Conservation (phyloP, 768 basidiomycete species). For the Scleroderma citrinum region DNA sequence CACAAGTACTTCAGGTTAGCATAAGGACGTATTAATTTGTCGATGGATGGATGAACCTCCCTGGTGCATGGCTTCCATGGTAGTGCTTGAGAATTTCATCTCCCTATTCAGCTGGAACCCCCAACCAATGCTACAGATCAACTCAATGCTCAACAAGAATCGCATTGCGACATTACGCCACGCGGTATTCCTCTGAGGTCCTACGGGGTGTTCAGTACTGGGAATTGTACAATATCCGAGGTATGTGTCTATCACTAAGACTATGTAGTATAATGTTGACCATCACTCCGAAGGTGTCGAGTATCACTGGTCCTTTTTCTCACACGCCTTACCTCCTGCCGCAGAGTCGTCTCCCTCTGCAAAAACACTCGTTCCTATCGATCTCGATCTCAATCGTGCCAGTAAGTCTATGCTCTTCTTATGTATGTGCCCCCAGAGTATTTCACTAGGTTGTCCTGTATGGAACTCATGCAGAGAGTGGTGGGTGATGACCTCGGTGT, state of each 20-base stretch:
- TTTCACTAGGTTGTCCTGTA: constrained; percentile 43
- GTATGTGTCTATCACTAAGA: constrained; percentile 34
- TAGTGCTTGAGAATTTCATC: constrained; percentile 37
- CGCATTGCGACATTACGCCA: constrained; percentile 26
- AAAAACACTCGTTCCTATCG: constrained; percentile 7
- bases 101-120: constrained; percentile 22
- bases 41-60: no score
- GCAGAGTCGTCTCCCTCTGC: background rate
- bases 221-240: constrained; percentile 57
- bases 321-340: constrained; percentile 2
- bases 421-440: constrained; percentile 61
- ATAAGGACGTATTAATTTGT: no score
- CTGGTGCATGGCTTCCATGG: constrained; percentile 38
- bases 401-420: constrained; percentile 41
- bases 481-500: constrained; percentile 42
- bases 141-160: constrained; percentile 11
- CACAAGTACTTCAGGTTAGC: no score
- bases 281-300: constrained; percentile 31
- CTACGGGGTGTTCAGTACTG: constrained; percentile 65
- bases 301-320: constrained; percentile 12
- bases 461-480: constrained; percentile 50
- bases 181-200: constrained; percentile 11
- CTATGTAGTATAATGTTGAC: background rate
- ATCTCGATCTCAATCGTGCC: constrained; percentile 6
- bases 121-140: constrained; percentile 1